Conservation (phyloP, 2,329 filamentous ascomycete genomes). For the Amauroascus niger region DNA sequence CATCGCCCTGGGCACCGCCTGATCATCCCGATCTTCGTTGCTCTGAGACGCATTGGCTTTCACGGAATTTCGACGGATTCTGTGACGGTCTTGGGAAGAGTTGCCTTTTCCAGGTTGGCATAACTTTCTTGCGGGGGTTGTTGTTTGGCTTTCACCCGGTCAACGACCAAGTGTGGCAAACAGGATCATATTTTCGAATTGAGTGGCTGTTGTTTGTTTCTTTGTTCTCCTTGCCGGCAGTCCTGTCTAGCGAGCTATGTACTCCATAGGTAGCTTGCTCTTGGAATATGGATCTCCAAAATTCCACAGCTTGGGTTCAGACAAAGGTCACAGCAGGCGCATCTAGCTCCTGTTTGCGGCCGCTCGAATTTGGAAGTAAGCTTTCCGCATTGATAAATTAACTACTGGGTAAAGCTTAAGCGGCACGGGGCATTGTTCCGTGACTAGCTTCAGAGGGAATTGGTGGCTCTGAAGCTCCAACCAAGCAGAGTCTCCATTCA, state of each 20-base stretch:
- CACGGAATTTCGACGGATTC: too few relatives aligned
- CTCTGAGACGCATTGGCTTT: background rate
- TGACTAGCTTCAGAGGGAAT: background rate
- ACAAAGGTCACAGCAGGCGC: background rate
- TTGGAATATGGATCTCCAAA: background rate
- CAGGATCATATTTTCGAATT: background rate
- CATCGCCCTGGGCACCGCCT: background rate
- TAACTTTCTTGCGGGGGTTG: too few relatives aligned
- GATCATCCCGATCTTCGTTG: background rate
- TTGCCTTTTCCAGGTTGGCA: too few relatives aligned
- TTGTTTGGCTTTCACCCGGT: background rate
- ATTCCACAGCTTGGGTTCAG: background rate
- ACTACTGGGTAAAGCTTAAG: background rate
- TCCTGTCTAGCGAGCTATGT: background rate
- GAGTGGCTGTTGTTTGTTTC: background rate
- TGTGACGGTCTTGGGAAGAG: too few relatives aligned
- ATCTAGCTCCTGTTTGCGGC: conserved; percentile 3
- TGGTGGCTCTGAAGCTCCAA: background rate
- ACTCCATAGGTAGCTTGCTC: too few relatives aligned
- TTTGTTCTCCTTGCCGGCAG: background rate
- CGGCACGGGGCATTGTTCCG: background rate
- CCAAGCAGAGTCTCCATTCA: too few relatives aligned
- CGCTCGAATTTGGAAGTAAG: background rate
- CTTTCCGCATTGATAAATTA: conserved; percentile 7
- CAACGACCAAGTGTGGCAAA: background rate